Conservation (phyloP, 805 yeast species). For the Candida wancherniae region DNA sequence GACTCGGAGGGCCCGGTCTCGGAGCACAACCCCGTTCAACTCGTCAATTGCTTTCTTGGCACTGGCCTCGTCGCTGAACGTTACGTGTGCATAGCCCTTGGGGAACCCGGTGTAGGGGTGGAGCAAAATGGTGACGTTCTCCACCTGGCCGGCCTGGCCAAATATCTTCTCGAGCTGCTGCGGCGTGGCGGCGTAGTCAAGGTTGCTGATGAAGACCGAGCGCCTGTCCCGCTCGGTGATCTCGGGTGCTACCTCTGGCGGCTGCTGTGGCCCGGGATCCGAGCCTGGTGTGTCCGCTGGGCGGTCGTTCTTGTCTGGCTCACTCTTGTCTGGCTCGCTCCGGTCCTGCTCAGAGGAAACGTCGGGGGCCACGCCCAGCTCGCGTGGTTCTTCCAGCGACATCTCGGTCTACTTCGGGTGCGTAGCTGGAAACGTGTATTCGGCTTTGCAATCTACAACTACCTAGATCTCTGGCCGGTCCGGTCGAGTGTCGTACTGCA, state of each 20-base stretch:
- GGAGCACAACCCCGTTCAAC: slow-evolving; percentile 39
- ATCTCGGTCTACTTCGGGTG: too few species aligned
- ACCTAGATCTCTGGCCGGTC: too few species aligned
- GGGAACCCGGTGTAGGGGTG: slow-evolving; percentile 43
- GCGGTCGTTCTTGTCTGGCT: too few species aligned
- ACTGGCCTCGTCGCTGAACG: slow-evolving; percentile 42
- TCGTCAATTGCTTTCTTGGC: slow-evolving; percentile 44
- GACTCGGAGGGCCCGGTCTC: slow-evolving; percentile 45
- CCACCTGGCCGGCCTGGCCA: slow-evolving; percentile 40
- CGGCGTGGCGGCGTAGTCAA: slow-evolving; percentile 46
- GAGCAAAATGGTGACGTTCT: slow-evolving; percentile 49
- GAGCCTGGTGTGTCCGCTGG: too few species aligned
- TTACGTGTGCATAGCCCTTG: slow-evolving; percentile 61
- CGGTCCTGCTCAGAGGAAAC: too few species aligned
- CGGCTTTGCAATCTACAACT: background rate
- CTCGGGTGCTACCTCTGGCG: too few species aligned
- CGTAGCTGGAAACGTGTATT: too few species aligned
- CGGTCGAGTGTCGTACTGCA: too few species aligned
- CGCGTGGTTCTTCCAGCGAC: too few species aligned
- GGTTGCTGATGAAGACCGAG: slow-evolving; percentile 52
- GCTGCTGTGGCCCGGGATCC: too few species aligned
- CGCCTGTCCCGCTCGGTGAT: slow-evolving; percentile 49
- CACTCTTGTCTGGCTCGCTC: too few species aligned
- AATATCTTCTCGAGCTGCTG: slow-evolving; percentile 47
- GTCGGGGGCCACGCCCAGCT: too few species aligned